phyloP scores from a whole-genome alignment of 345 rosid species.

The Sonneratia caseolaris region DNA sequence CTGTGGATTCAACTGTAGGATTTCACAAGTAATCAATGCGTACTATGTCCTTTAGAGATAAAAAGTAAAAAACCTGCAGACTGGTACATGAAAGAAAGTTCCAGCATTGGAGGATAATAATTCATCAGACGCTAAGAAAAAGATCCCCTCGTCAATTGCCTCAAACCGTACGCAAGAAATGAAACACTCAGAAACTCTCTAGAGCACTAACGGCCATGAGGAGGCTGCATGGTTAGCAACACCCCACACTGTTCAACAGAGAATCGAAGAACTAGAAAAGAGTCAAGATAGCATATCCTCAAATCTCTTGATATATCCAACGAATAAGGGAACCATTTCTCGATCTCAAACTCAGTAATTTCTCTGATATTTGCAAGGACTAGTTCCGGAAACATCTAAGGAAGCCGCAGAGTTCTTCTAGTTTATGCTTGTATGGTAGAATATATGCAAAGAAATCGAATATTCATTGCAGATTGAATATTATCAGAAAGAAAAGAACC shows the following conservation, averaged over 20 bases:
- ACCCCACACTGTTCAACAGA: neutral
- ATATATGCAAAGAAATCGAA: neutral
- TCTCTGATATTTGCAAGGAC: neutral
- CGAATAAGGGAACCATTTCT: neutral
- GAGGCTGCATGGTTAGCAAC: neutral
- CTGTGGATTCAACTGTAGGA: neutral
- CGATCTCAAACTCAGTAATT: neutral
- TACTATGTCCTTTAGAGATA: neutral
- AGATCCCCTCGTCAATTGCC: neutral
- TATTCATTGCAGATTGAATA: neutral
- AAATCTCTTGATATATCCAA: neutral
- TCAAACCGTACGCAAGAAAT: neutral
- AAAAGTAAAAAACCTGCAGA: neutral
- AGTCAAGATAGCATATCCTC: neutral
- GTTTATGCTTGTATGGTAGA: neutral
- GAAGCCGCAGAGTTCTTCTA: neutral
- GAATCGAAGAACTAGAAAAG: neutral
- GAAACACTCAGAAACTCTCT: neutral
- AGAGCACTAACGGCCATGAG: neutral
- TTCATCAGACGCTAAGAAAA: neutral
- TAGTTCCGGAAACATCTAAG: neutral
- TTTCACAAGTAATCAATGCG: neutral
- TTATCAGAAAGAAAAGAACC: conserved; percentile 21
- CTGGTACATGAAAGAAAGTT: neutral
- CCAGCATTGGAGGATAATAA: neutral